These are phyloP conservation scores for Mortierella claussenii DNA, from an alignment of 192 early-diverging fungal species.

Conservation along the genomic window DNA sequence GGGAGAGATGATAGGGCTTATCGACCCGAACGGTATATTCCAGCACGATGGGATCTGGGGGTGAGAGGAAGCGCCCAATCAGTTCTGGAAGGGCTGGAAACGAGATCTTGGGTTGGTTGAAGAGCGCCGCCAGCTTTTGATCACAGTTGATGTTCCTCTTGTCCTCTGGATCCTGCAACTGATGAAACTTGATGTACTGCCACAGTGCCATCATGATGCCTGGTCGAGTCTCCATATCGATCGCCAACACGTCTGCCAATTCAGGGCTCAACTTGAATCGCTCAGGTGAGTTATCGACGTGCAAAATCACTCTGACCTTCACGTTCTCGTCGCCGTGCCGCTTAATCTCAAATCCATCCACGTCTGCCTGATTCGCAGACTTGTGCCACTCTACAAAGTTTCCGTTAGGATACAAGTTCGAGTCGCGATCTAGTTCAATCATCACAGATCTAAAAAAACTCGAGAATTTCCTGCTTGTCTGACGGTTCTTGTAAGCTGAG, in stretches of 20 bases:
- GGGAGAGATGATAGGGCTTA: slow-evolving; percentile 77
- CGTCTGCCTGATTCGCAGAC: slow-evolving; percentile 58
- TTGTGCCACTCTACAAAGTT: slow-evolving; percentile 84
- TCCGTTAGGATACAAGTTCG: slow-evolving; percentile 79
- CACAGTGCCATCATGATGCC: slow-evolving; percentile 89
- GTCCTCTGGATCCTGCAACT: slow-evolving; percentile 91
- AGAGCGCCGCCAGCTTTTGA: slow-evolving; percentile 74
- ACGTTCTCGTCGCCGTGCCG: slow-evolving; percentile 89
- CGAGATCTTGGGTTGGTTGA: slow-evolving; percentile 70
- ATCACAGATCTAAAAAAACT: slow-evolving; percentile 85
- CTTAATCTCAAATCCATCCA: slow-evolving; percentile 94
- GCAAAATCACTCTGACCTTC: slow-evolving; percentile 79
- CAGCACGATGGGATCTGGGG: slow-evolving; percentile 88
- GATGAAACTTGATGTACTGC: slow-evolving; percentile 97
- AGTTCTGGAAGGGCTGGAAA: slow-evolving; percentile 88
- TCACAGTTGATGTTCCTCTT: slow-evolving; percentile 90
- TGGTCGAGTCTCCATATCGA: slow-evolving; percentile 77
- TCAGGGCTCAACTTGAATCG: slow-evolving; percentile 83
- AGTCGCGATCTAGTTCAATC: slow-evolving; percentile 87
- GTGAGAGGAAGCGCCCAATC: slow-evolving; percentile 76
- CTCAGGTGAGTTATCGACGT: slow-evolving; percentile 81
- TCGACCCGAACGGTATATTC: slow-evolving; percentile 90
- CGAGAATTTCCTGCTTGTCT: slow-evolving; percentile 83
- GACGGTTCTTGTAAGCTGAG: slow-evolving; percentile 68
- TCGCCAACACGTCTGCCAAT: slow-evolving; percentile 80